A percentile compares a stretch with the other conserved stretches of the same genome.
These are phyloP conservation scores for Thuidium tamariscinum DNA, from an alignment of 225 moss, liverwort and hornwort species.

Conservation along the genomic window DNA sequence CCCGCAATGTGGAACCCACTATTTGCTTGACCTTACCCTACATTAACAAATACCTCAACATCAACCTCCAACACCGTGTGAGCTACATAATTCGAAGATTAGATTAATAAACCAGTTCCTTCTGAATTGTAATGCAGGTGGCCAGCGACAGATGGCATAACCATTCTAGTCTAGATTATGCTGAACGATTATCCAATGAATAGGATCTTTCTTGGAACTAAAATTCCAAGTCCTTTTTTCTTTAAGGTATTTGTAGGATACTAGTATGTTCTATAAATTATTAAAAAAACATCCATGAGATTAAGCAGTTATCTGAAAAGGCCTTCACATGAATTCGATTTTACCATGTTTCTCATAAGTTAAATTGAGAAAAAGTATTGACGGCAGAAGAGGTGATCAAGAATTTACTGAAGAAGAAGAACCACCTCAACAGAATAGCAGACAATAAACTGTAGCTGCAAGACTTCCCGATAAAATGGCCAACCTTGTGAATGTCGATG, in stretches of 20 bases:
- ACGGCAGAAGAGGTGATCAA: neutral
- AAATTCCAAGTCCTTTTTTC: neutral
- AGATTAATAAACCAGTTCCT: neutral
- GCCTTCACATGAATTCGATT: neutral
- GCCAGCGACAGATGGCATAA: neutral
- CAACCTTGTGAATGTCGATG: constrained; percentile 97
- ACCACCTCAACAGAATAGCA: neutral
- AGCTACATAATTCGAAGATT: neutral
- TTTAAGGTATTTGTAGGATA: neutral
- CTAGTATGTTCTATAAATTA: neutral
- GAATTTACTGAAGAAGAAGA: neutral
- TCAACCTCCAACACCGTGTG: neutral
- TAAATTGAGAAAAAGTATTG: neutral
- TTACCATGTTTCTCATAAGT: neutral
- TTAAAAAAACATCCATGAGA: neutral
- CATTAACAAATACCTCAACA: neutral
- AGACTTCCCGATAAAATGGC: neutral
- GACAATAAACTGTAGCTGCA: neutral
- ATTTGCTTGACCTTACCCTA: constrained; percentile 99
- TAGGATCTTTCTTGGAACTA: neutral
- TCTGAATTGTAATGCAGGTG: neutral
- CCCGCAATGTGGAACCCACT: constrained; percentile 86
- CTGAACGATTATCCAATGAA: neutral
- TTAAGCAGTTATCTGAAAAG: neutral
- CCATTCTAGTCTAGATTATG: neutral